phyloP scores from a whole-genome alignment of 345 rosid genomes.

The Conringia planisiliqua region DNA sequence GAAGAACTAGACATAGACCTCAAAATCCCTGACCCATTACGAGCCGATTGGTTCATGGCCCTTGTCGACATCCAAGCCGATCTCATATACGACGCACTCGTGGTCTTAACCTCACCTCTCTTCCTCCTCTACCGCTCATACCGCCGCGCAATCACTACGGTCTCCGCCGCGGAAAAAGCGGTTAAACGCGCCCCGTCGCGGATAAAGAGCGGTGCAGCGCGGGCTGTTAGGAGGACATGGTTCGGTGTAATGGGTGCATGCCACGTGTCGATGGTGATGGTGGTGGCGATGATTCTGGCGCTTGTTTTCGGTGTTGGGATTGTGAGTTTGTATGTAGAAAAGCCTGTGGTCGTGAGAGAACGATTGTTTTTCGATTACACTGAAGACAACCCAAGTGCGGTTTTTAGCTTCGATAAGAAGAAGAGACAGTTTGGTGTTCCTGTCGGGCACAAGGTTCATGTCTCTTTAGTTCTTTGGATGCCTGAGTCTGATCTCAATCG shows the following conservation, averaged over 20 bases:
- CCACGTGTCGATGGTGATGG: constrained; percentile 47
- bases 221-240: constrained; percentile 39
- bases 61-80: constrained; percentile 50
- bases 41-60: constrained; percentile 42
- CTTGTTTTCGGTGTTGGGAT: constrained; percentile 49
- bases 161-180: constrained; percentile 35
- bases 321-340: constrained; percentile 56
- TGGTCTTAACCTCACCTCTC: constrained; percentile 49
- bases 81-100: constrained; percentile 45
- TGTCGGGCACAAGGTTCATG: constrained; percentile 53
- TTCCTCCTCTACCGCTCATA: constrained; percentile 46
- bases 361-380: constrained; percentile 68
- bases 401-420: constrained; percentile 27
- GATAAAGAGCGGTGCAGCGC: constrained; percentile 11
- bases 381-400: constrained; percentile 53
- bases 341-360: constrained; percentile 60
- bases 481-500: constrained; percentile 78
- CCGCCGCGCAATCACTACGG: constrained; percentile 43
- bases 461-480: constrained; percentile 55
- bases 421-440: constrained; percentile 42
- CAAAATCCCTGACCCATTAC: constrained; percentile 26
- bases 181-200: constrained; percentile 33
- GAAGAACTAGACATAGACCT: constrained; percentile 20
- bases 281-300: constrained; percentile 43
- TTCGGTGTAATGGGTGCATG: constrained; percentile 57